Percentiles rank a stretch among this genome's conserved stretches.
These are phyloP conservation scores for Rhizopus delemar DNA, from an alignment of 371 early-diverging fungal genomes.

Conservation along the genomic window DNA sequence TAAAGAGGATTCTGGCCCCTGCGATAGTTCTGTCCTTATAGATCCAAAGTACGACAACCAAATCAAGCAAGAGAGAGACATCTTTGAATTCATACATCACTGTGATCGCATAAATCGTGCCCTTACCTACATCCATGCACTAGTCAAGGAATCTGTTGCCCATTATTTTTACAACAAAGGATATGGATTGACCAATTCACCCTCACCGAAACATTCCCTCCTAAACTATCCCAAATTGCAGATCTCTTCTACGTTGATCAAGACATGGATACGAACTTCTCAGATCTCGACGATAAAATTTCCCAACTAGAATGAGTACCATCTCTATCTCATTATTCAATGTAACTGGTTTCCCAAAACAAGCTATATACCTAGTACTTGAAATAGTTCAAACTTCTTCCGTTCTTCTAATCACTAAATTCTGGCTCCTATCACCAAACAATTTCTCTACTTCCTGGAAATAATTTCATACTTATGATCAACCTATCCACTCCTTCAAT, in stretches of 20 bases:
- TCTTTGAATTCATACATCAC: too few relatives aligned
- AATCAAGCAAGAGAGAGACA: neutral
- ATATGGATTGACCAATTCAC: neutral
- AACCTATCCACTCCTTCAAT: too few relatives aligned
- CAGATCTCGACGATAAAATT: too few relatives aligned
- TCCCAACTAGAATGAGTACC: too few relatives aligned
- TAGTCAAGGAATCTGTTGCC: conserved; percentile 1
- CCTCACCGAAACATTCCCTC: too few relatives aligned
- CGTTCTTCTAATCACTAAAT: neutral
- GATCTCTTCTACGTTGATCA: too few relatives aligned
- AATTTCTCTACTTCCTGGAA: neutral
- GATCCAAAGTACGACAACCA: conserved; percentile 1
- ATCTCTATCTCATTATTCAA: conserved; percentile 5
- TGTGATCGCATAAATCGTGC: neutral
- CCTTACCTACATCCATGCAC: neutral
- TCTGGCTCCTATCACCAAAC: neutral
- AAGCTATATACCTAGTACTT: conserved; percentile 6
- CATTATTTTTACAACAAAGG: conserved; percentile 6
- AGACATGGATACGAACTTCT: too few relatives aligned
- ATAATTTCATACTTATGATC: neutral
- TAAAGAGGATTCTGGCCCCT: neutral
- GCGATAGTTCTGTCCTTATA: neutral
- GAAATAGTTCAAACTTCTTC: neutral
- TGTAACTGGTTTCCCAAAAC: conserved; percentile 5
- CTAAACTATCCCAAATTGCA: too few relatives aligned